Percentiles rank a stretch among this genome's conserved stretches.
Evolutionary conservation across 345 rosid species (phyloP).

Genomic region (Turnera subulata): DNA sequence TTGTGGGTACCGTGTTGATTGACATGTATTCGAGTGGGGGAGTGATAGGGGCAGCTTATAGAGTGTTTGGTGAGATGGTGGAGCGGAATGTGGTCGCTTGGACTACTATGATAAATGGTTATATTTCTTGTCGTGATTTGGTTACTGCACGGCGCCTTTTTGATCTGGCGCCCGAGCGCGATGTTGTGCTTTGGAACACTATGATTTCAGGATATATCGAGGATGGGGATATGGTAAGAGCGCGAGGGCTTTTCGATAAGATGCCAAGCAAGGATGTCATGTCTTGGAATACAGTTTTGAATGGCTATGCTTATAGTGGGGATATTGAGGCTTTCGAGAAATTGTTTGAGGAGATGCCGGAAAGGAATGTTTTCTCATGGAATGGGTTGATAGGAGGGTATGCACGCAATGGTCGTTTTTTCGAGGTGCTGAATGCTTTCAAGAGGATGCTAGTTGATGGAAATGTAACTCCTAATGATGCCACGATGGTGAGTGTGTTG

Average conservation of each 20-base stretch:
- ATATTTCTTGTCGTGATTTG: conserved; percentile 45
- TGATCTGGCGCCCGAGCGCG: conserved; percentile 69
- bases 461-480: conserved; percentile 56
- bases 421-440: conserved; percentile 51
- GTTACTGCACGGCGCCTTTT: conserved; percentile 56
- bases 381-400: conserved; percentile 67
- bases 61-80: conserved; percentile 60
- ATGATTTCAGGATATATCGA: conserved; percentile 69
- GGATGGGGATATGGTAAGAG: conserved; percentile 49
- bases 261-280: conserved; percentile 69
- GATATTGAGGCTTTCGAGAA: conserved; percentile 45
- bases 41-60: conserved; percentile 39
- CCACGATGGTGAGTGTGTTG: conserved; percentile 60
- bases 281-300: conserved; percentile 81
- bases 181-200: conserved; percentile 71
- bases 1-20: conserved; percentile 57
- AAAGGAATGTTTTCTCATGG: conserved; percentile 78
- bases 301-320: conserved; percentile 56
- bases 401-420: conserved; percentile 36
- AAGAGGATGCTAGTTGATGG: conserved; percentile 55
- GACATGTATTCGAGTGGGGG: conserved; percentile 61
- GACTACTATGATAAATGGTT: conserved; percentile 64
- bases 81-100: conserved; percentile 74
- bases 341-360: conserved; percentile 64
- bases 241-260: conserved; percentile 55